A percentile compares a stretch with the other conserved stretches of the same genome.
Evolutionary conservation across 768 basidiomycete species (phyloP).

Genomic region (Collybia nuda): DNA sequence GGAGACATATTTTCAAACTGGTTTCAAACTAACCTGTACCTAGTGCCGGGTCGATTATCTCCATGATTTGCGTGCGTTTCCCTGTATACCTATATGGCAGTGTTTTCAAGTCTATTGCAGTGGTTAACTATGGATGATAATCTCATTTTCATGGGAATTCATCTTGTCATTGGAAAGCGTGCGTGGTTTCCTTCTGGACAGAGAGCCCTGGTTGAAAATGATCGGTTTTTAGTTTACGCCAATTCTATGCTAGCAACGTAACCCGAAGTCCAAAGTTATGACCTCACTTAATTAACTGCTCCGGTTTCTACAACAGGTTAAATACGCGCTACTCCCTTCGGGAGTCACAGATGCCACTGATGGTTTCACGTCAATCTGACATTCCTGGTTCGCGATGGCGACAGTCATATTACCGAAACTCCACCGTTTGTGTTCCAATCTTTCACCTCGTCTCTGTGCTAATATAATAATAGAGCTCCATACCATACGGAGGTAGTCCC

Average conservation of each 20-base stretch:
- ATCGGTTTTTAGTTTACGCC: slow-evolving; percentile 37
- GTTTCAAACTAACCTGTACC: too few relatives aligned
- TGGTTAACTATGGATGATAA: too few relatives aligned
- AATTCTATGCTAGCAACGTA: slow-evolving; percentile 42
- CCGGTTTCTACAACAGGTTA: slow-evolving; percentile 4
- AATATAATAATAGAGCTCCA: not conserved
- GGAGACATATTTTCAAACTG: too few relatives aligned
- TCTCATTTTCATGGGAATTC: too few relatives aligned
- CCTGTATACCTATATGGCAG: not conserved
- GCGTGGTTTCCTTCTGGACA: not conserved
- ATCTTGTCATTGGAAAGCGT: too few relatives aligned
- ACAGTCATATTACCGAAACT: not conserved
- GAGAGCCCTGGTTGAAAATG: not conserved
- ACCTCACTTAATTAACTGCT: not conserved
- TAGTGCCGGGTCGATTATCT: too few relatives aligned
- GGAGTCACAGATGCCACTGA: slow-evolving; percentile 3
- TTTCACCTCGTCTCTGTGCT: not conserved
- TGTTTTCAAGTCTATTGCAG: too few relatives aligned
- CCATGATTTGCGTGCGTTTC: too few relatives aligned
- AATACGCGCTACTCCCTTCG: slow-evolving; percentile 20
- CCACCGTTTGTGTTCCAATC: not conserved
- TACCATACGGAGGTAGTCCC: not conserved
- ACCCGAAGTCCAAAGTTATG: not conserved
- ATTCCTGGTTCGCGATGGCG: not conserved
- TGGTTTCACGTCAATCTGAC: not conserved